phyloP scores from a whole-genome alignment of 495 filamentous ascomycete genomes.

The Hypoxylon trugodes region DNA sequence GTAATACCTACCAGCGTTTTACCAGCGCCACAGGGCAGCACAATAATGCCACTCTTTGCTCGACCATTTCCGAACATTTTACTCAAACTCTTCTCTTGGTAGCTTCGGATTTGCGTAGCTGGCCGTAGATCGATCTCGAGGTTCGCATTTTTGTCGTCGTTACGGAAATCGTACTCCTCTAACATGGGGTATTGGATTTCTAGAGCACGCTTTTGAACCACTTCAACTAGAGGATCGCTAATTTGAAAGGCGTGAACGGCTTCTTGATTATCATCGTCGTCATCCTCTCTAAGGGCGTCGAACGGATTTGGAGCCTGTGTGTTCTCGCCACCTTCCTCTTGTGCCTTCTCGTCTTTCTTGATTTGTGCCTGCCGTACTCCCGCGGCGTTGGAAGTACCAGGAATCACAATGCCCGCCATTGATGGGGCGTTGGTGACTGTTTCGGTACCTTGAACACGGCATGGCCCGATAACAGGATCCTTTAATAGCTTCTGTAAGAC shows the following conservation, averaged over 20 bases:
- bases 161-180: constrained; percentile 98
- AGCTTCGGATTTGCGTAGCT: constrained; percentile 83
- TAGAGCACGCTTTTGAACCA: constrained; percentile 88
- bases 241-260: constrained; percentile 98
- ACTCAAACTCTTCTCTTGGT: constrained; percentile 95
- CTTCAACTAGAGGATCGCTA: constrained; percentile 75
- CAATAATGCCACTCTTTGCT: constrained; percentile 96
- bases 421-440: constrained; percentile 86
- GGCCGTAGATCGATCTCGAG: constrained; percentile 92
- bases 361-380: constrained; percentile 73
- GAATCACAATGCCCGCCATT: constrained; percentile 90
- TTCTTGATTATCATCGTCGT: constrained; percentile 88
- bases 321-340: constrained; percentile 46
- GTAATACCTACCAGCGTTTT: constrained; percentile 98
- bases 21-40: constrained; percentile 94
- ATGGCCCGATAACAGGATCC: constrained; percentile 55
- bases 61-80: constrained; percentile 99
- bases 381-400: constrained; percentile 91
- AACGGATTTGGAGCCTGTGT: constrained; percentile 49
- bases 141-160: constrained; percentile 86
- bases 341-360: constrained; percentile 49
- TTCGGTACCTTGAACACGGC: constrained; percentile 61
- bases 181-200: constrained; percentile 86
- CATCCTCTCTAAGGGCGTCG: constrained; percentile 76
- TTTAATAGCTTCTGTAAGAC: constrained; percentile 85